Percentiles rank a stretch among this genome's conserved stretches.
Conservation (phyloP, 495 filamentous ascomycete genomes). For the Elaphomyces granulatus region DNA sequence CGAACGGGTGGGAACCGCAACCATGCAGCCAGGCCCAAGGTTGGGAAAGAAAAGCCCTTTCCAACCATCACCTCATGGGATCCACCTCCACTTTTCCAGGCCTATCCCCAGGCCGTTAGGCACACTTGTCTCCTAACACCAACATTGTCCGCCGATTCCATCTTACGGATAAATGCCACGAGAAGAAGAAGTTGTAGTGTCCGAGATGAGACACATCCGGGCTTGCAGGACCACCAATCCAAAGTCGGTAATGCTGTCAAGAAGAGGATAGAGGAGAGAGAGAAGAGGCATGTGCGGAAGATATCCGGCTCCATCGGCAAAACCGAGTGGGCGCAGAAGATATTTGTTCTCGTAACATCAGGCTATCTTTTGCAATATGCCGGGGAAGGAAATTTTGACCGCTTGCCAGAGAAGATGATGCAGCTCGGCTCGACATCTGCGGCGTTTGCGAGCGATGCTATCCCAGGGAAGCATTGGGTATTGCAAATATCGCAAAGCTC, state of each 20-base stretch:
- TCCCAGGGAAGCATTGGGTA: conserved; percentile 87
- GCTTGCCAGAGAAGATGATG: conserved; percentile 76
- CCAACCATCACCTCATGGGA: conserved; percentile 40
- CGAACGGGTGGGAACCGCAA: conserved; percentile 8
- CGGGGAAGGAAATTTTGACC: conserved; percentile 62
- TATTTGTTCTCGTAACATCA: conserved; percentile 66
- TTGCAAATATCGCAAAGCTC: conserved; percentile 71
- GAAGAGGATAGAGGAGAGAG: conserved; percentile 31
- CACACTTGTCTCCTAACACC: conserved; percentile 38
- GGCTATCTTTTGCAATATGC: conserved; percentile 83
- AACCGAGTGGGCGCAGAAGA: conserved; percentile 67
- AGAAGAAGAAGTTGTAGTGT: conserved; percentile 25
- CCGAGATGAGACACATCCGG: conserved; percentile 24
- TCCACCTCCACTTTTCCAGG: conserved; percentile 75
- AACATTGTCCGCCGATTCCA: conserved; percentile 37
- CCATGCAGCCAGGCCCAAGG: conserved; percentile 4
- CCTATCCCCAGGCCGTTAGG: conserved; percentile 71
- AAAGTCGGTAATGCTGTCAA: conserved; percentile 14
- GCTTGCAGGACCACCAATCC: conserved; percentile 13
- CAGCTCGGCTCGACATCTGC: conserved; percentile 73
- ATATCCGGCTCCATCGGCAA: conserved; percentile 46
- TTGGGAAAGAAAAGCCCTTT: conserved; percentile 12
- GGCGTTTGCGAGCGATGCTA: conserved; percentile 85
- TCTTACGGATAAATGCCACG: conserved; percentile 41
- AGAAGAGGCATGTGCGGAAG: conserved; percentile 33